Evolutionary conservation across 2,329 filamentous ascomycete genomes (phyloP), one percentile per base, ranked within the genome.

Genomic region (Trichoderma aggressivum): DNA sequence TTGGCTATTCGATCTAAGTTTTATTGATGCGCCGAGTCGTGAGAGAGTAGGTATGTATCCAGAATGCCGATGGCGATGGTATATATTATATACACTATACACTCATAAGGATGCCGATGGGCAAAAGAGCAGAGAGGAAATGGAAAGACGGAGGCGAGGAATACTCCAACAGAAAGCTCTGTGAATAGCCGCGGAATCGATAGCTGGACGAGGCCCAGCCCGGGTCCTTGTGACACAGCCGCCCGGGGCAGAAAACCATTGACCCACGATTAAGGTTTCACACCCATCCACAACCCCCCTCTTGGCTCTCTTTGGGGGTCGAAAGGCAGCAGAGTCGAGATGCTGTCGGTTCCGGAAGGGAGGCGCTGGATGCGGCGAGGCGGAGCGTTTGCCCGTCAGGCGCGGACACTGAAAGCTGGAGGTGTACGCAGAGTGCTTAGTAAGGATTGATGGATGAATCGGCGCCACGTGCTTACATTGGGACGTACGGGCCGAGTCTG

Each of bases 211-310:
- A 58, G 50, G 59, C 21, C 47, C 43, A 62, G 26, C 68, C 68
- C 59, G 68, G 68, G 60, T 32, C 43, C 59, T 58, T 64, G 68
- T 70, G 68, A 64, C 68, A 56, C 60, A 70, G 60, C 68, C 60
- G 68, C 60, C 47, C 16, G 50, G 50, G 53, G 24, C 39, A 10
- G 12, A 63, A 24, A 36, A 63, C n/a, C 24, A 36, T 58, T 58
- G 56, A 68, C 63, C 39, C 43, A 43, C 56, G 62, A 70, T 64
- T 70, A 65, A 56, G 53, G 68, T 70, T 70, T 70, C 68, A 70
- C 60, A 59, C 56, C 66, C 67, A 62, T 56, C 43, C 58, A 59
- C 64, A 43, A 59, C 64, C 32, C 64, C 26, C 64, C 21, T 24
- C 21, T 53, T 32, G 56, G 18, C 56, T 21, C 43, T 62, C 67